Evolutionary conservation across 768 basidiomycete species (phyloP).

Genomic region (Lyophyllum decastes): DNA sequence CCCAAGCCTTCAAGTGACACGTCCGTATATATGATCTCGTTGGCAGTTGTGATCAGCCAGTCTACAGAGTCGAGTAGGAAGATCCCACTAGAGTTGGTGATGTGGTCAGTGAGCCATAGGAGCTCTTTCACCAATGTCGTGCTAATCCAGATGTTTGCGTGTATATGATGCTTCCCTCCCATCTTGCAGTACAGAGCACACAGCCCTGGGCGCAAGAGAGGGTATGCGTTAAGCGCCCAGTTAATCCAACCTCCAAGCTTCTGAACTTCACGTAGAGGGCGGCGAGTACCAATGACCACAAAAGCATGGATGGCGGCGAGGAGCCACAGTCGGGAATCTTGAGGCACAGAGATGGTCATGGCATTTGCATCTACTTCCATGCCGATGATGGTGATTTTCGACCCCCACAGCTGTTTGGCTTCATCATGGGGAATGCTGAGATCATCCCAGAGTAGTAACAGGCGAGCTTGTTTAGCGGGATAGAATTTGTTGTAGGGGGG

Average conservation of each 20-base stretch:
- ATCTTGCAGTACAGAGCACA: conserved; percentile 33
- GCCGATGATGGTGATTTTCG: conserved; percentile 35
- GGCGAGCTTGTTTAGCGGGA: conserved; percentile 29
- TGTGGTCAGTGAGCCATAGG: conserved; percentile 26
- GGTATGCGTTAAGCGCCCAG: conserved; percentile 42
- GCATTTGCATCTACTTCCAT: conserved; percentile 32
- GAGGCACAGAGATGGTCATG: conserved; percentile 28
- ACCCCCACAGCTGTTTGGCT: conserved; percentile 39
- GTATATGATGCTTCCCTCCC: neutral
- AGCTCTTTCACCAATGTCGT: conserved; percentile 21
- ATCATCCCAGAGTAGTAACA: conserved; percentile 39
- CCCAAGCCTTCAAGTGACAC: conserved; percentile 23
- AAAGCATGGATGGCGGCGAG: neutral
- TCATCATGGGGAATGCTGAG: conserved; percentile 39
- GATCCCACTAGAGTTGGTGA: conserved; percentile 19
- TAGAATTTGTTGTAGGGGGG: conserved; percentile 24
- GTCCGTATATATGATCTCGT: conserved; percentile 21
- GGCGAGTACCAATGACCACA: neutral
- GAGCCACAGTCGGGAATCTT: conserved; percentile 3
- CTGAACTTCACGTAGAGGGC: conserved; percentile 16
- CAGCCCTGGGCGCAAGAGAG: conserved; percentile 32
- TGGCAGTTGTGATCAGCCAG: conserved; percentile 17
- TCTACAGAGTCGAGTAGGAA: conserved; percentile 17
- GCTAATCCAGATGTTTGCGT: conserved; percentile 27
- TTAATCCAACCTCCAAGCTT: conserved; percentile 37